Evolutionary conservation across 306 rosid species (phyloP).

Genomic region (Rosa persica): DNA sequence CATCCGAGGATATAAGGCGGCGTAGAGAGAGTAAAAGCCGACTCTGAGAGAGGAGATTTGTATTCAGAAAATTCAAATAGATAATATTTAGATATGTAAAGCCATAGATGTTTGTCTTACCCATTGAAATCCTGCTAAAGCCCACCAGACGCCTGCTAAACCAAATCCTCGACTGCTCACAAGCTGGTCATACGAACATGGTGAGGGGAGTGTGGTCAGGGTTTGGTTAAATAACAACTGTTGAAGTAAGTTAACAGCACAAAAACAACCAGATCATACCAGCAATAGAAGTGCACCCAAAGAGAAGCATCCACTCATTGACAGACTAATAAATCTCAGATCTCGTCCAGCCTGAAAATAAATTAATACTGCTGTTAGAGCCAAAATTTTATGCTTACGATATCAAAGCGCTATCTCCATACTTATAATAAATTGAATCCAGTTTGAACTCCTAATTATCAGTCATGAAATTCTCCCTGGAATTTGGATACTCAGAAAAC

Average conservation of each 20-base stretch:
- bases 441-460: background rate
- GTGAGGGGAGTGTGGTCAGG: background rate
- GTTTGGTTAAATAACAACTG: slow-evolving; percentile 19
- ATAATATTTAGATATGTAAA: background rate
- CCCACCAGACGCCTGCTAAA: slow-evolving; percentile 73
- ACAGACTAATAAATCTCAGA: slow-evolving; percentile 65
- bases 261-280: slow-evolving; percentile 45
- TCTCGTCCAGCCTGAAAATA: slow-evolving; percentile 87
- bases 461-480: background rate
- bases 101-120: slow-evolving; percentile 44
- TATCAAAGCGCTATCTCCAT: background rate
- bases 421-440: background rate
- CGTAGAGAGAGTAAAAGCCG: slow-evolving; percentile 49
- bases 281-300: slow-evolving; percentile 48
- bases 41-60: slow-evolving; percentile 8
- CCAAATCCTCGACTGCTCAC: slow-evolving; percentile 64
- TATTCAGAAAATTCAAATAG: background rate
- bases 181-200: slow-evolving; percentile 43
- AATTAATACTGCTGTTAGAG: background rate
- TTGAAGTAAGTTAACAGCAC: slow-evolving; percentile 1
- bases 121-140: slow-evolving; percentile 80
- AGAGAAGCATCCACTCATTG: slow-evolving; percentile 77
- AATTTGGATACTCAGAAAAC: background rate
- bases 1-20: slow-evolving; percentile 61
- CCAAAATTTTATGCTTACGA: background rate